Evolutionary conservation across 805 yeast species (phyloP), one percentile per base, ranked within the genome.

Genomic region (Wickerhamomyces hampshirensis): DNA sequence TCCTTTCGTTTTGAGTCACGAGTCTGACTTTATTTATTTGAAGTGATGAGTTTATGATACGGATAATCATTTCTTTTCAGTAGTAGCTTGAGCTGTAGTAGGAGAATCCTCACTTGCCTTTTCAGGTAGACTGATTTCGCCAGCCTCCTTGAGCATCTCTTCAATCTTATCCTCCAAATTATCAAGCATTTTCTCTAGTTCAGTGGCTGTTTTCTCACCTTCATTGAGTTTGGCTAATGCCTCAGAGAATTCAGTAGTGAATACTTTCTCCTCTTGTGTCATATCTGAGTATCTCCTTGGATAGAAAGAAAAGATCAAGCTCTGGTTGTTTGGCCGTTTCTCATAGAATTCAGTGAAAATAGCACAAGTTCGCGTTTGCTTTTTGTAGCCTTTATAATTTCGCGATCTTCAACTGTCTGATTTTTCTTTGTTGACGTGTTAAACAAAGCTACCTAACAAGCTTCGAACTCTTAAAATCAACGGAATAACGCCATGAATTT

Each of bases 141-240:
- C 73, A 1, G 77, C 73, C 33, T 75, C 80, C 38, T 66, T 49
- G 30, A 77, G 55, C 10, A 82, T 66, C 5, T 60, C 53, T 38
- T 79, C 85, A 68, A 84, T 71, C 53, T 76, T 77, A 27, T 70
- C 70, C 50, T 84, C 91, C 33, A 84, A 59, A 15, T 63, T 56
- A 48, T 81, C 89, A 31, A 84, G 62, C 75, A 79, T 69, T 47
- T 65, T 65, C 56, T 84, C 93, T 43, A 84, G 61, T 40, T 66
- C 74, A 4, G 68, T 60, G 2, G 82, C 77, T 2, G 85, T 80
- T 40, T 62, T 55, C 53, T 84, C 93, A 2, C 87, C 93, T 39
- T 80, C 83, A 36, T 69, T 69, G 30, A 84, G 58, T 48, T 78
- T 72, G 47, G 73, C 66, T 54, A 75, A 75, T 0, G 85, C 71